Evolutionary conservation across 345 rosid species (phyloP).

Genomic region (Angophora floribunda): DNA sequence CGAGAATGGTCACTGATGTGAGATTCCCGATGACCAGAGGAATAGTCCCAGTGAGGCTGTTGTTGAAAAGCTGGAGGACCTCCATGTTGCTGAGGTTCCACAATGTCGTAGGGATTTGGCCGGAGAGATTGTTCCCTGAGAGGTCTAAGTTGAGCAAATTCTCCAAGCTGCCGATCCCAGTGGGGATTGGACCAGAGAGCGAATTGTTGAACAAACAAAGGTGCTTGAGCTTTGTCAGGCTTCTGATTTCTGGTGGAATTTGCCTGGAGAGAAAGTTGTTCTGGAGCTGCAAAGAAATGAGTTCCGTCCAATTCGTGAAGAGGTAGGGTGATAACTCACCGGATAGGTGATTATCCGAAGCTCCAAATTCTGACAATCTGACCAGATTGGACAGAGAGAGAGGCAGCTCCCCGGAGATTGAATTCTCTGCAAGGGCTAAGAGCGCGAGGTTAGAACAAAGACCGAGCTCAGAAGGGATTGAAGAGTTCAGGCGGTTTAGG

Average conservation of each 20-base stretch:
- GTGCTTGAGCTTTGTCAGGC: slow-evolving; percentile 11
- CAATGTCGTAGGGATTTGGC: slow-evolving; percentile 29
- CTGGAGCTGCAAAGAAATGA: slow-evolving; percentile 40
- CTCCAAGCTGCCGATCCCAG: slow-evolving; percentile 34
- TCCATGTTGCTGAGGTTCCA: slow-evolving; percentile 36
- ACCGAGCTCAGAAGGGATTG: slow-evolving; percentile 50
- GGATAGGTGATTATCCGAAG: slow-evolving; percentile 27
- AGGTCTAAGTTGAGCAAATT: slow-evolving; percentile 20
- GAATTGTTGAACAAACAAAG: slow-evolving; percentile 31
- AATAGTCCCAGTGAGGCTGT: slow-evolving; percentile 37
- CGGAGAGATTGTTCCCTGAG: slow-evolving; percentile 39
- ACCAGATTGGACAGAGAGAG: slow-evolving; percentile 35
- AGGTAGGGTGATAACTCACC: slow-evolving; percentile 36
- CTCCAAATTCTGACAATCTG: slow-evolving; percentile 21
- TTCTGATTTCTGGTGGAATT: slow-evolving; percentile 41
- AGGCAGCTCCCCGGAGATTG: slow-evolving; percentile 39
- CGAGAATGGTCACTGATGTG: slow-evolving; percentile 20
- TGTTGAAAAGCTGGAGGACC: slow-evolving; percentile 26
- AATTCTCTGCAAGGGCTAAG: slow-evolving; percentile 40
- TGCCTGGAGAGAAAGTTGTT: slow-evolving; percentile 26
- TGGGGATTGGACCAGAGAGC: slow-evolving; percentile 37
- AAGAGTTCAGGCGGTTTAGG: slow-evolving; percentile 26
- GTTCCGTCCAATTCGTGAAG: slow-evolving; percentile 34
- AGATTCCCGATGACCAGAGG: slow-evolving; percentile 44
- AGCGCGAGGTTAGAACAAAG: slow-evolving; percentile 33